Evolutionary conservation across 1,284 basidiomycete species (phyloP), one percentile per base, ranked within the genome.

Genomic region (Peniophora sp.): DNA sequence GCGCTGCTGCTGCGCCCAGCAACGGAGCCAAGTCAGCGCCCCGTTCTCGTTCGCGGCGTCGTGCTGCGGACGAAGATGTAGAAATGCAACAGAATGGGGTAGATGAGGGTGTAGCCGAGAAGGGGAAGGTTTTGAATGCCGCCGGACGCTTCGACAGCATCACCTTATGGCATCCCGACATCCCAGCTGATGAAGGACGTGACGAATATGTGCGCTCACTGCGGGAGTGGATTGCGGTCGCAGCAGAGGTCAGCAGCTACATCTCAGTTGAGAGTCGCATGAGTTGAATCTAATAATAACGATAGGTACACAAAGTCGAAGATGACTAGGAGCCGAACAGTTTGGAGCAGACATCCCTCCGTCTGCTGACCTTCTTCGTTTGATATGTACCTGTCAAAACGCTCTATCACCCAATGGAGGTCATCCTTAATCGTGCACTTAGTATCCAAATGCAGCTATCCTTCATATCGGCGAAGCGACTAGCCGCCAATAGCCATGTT

Each of bases 81-180:
- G 55, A 61, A 14, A 32, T 23, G 12, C 1, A 45, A 6, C 43
- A n/a, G 23, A 23, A 45, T 24, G 27, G 36, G 20, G 47, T 35
- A 52, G 51, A 56, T 12, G 50, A 47, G 24, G 50, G 52, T 6
- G 58, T 51, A n/a, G 52, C 48, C 24, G 53, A 57, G n/a, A 56
- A 43, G 20, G 43, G 41, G n/a, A 54, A 37, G 24, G 32, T 58
- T 15, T 65, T 86, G 49, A 57, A 64, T 18, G 75, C 82, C 2
- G 65, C 64, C 2, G 73, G 74, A 0, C 72, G 68, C 32, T 91
- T 91, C 60, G 66, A 71, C 3, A 76, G 75, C 1, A 78, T 90
- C 57, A 72, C 76, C 20, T 60, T 91, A 12, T 91, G 88, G 88
- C 74, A 81, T 55, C 75, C 85, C 2, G 88, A 91, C 62, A 75